Base-by-base conservation (phyloP, 2,329 filamentous ascomycete species). In the Venturia effusa region DNA sequence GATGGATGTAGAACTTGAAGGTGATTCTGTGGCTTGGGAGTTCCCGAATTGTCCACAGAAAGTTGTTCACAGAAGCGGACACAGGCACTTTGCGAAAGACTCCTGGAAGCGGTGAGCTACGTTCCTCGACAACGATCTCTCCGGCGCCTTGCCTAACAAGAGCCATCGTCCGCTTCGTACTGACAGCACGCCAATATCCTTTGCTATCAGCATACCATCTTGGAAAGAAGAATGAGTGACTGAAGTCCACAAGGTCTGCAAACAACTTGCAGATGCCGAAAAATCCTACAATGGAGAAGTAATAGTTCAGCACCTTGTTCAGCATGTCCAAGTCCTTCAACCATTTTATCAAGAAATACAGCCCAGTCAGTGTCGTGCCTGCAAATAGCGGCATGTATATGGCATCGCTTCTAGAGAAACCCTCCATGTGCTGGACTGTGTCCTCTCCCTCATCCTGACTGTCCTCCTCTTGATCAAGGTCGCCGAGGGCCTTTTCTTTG, bases 291-390 rank as follows among this genome's bases (percentile, higher is more conserved):
- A 84, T 74, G 3, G 89, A 89, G 76, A 96, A 92, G 78, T 97
- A 97, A 71, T 83, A 85, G 45, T 89, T 87, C 27, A 97, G 78
- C 45, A 95, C 83, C 74, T 88, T 89, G 78, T 93, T 97, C 70
- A 97, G 77, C 27, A 95, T 78, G 13, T 86, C 81, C 0, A 92
- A 87, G 70, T 96, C 90, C 68, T 93, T 81, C 64, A 97, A 83
- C 83, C 88, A 94, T 73, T 95, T 91, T 72, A 97, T 91, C 66
- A 96, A 80, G 69, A 92, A 87, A 78, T 97, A 97, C 15, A 97
- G 80, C 5, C 85, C 85, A 51, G 86, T 81, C 10, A 97, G 83
- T 1, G 88, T 85, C 11, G 80, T 71, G 1, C 86, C 90, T 6
- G 92, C 92, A 63, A 92, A 79, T 39, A 97, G 69, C 1, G 93